phyloP scores from a whole-genome alignment of 192 early-diverging fungal genomes.

The Anaeromyces robustus region DNA sequence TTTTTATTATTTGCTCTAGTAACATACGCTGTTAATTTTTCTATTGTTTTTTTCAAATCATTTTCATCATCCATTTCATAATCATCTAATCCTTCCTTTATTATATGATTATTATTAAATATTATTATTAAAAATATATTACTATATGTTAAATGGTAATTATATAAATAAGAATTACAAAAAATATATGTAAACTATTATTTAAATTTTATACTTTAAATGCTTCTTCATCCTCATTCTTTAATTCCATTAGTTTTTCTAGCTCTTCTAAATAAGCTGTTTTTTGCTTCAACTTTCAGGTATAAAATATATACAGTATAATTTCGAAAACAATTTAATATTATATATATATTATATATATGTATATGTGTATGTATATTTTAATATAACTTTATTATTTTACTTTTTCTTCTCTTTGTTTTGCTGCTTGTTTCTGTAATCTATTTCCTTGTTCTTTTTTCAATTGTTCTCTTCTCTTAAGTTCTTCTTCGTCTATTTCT shows the following conservation, averaged over 20 bases:
- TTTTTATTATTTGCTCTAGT: constrained; percentile 60
- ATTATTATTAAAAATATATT: too few species aligned
- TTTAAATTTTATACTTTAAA: too few species aligned
- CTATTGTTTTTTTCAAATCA: constrained; percentile 58
- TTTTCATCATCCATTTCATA: constrained; percentile 47
- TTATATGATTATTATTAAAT: too few species aligned
- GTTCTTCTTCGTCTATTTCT: constrained; percentile 66
- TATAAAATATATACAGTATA: too few species aligned
- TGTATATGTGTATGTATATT: neutral
- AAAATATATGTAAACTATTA: too few species aligned
- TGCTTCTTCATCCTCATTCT: constrained; percentile 1
- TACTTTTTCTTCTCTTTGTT: constrained; percentile 68
- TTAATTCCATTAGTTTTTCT: constrained; percentile 22
- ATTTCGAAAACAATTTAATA: too few species aligned
- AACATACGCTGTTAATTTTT: constrained; percentile 48
- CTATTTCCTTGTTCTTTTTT: constrained; percentile 52
- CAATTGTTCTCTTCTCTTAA: constrained; percentile 45
- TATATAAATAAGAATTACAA: too few species aligned
- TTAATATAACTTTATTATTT: too few species aligned
- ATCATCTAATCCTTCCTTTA: constrained; percentile 35
- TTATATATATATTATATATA: neutral
- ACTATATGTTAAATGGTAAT: too few species aligned
- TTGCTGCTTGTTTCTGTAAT: constrained; percentile 66
- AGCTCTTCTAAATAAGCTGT: constrained; percentile 51
- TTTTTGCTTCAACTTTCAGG: constrained; percentile 32